Evolutionary conservation across 148 eudicot species (phyloP).

Genomic region (Polygonum aviculare): DNA sequence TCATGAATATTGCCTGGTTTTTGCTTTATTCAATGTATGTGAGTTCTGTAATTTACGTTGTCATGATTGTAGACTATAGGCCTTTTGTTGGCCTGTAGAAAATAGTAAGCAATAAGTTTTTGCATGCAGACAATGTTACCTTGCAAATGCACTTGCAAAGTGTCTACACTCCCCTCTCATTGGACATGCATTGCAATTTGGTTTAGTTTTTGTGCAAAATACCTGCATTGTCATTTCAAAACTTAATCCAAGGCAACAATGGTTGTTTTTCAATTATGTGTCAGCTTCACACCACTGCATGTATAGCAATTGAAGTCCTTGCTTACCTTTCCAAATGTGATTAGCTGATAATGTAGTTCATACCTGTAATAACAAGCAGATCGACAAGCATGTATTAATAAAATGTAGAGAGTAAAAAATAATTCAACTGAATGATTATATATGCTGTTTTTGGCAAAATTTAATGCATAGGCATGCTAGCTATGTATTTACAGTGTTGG

Average conservation of each 20-base stretch:
- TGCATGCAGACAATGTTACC: conserved; percentile 21
- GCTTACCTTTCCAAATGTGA: conserved; percentile 71
- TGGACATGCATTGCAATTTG: conserved; percentile 76
- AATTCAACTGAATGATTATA: not conserved
- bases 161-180: conserved; percentile 75
- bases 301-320: not conserved
- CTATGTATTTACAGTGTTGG: conserved; percentile 36
- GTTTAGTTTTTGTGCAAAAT: conserved; percentile 64
- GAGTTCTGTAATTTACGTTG: not conserved
- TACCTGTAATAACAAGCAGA: conserved; percentile 30
- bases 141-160: conserved; percentile 73
- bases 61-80: not conserved
- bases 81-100: not conserved
- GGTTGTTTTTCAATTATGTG: not conserved
- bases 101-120: not conserved
- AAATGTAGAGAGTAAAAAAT: not conserved
- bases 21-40: not conserved
- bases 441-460: not conserved
- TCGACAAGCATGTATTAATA: conserved; percentile 13
- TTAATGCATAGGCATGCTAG: not conserved
- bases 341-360: conserved; percentile 71
- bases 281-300: not conserved
- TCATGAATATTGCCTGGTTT: not conserved
- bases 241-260: not conserved
- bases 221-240: conserved; percentile 30